Evolutionary conservation across 75 land plant species (phyloP).

Genomic region (Cunninghamia lanceolata): DNA sequence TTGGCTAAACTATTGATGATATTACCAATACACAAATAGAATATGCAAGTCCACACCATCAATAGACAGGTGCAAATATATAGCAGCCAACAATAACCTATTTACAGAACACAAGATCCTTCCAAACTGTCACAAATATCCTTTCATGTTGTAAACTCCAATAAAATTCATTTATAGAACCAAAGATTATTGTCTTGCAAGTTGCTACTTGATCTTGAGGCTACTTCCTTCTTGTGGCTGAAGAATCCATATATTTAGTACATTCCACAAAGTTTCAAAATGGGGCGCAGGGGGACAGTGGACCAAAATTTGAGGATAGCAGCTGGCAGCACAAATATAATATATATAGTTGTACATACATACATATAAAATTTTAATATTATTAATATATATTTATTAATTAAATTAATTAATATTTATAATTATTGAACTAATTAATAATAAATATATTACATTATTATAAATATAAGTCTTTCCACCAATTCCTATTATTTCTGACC

Average conservation of each 20-base stretch:
- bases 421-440: too few species aligned
- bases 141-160: background rate
- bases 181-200: background rate
- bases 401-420: too few species aligned
- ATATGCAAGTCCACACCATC: background rate
- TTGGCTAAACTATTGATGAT: background rate
- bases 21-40: background rate
- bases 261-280: too few species aligned
- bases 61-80: background rate
- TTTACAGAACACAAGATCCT: background rate
- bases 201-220: background rate
- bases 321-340: too few species aligned
- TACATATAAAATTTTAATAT: too few species aligned
- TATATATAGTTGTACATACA: too few species aligned
- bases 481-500: too few species aligned
- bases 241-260: background rate
- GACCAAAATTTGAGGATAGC: too few species aligned
- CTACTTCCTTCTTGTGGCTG: background rate
- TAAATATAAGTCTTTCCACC: too few species aligned
- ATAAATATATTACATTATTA: too few species aligned
- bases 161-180: background rate
- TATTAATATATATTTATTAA: too few species aligned
- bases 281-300: too few species aligned
- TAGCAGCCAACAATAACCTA: background rate
- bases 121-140: background rate